Conservation (phyloP, 2,329 filamentous ascomycete genomes). For the Thielaviopsis populi region DNA sequence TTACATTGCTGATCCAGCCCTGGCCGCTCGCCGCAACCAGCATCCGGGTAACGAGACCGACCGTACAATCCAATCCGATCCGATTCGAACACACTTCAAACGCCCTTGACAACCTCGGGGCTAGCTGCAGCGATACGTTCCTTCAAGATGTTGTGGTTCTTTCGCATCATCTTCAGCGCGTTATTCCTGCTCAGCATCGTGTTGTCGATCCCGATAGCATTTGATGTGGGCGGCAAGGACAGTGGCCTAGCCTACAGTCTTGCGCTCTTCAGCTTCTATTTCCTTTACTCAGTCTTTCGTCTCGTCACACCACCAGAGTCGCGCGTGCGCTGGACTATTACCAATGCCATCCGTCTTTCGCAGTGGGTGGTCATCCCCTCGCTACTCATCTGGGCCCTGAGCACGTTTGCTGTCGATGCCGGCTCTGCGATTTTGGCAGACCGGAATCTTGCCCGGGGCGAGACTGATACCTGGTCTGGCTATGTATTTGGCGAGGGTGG, state of each 20-base stretch:
- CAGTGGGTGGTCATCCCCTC: slow-evolving; percentile 80
- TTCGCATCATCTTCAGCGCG: slow-evolving; percentile 63
- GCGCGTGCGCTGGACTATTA: slow-evolving; percentile 55
- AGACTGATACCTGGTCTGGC: slow-evolving; percentile 54
- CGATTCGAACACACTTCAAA: background rate
- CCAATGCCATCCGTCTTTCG: slow-evolving; percentile 53
- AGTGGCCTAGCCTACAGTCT: slow-evolving; percentile 91
- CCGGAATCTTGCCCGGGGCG: slow-evolving; percentile 46
- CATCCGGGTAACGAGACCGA: background rate
- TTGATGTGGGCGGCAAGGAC: slow-evolving; percentile 91
- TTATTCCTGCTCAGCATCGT: slow-evolving; percentile 84
- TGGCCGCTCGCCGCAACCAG: background rate
- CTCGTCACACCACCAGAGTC: slow-evolving; percentile 68
- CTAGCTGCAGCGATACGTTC: background rate
- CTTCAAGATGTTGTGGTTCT: slow-evolving; percentile 61
- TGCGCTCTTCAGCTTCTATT: slow-evolving; percentile 77
- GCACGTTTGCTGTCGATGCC: slow-evolving; percentile 85
- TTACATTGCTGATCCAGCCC: background rate
- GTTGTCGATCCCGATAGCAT: slow-evolving; percentile 89
- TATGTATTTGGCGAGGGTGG: slow-evolving; percentile 85
- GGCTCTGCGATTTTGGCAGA: slow-evolving; percentile 66
- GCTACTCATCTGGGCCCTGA: slow-evolving; percentile 86
- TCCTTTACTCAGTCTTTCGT: slow-evolving; percentile 67
- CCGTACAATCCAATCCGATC: background rate
- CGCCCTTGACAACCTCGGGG: background rate